Conservation (phyloP, 176 grass and related monocot species). For the Saccharum spontaneum region DNA sequence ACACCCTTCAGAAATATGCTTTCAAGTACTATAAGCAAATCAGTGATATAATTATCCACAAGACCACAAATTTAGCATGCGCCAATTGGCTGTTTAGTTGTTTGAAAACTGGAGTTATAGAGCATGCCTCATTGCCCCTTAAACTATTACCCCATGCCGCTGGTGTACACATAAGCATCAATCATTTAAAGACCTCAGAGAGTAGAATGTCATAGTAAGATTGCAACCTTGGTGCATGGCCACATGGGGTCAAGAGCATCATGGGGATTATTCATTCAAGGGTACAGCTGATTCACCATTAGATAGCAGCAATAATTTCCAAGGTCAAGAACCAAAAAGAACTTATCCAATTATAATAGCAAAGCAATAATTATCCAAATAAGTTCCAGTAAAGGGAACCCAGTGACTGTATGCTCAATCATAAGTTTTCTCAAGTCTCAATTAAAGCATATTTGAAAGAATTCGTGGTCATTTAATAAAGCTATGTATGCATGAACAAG, state of each 20-base stretch:
- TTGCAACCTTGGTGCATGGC: not conserved
- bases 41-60: not conserved
- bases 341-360: not conserved
- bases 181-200: not conserved
- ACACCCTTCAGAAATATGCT: conserved; percentile 15
- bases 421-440: conserved; percentile 3
- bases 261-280: not conserved
- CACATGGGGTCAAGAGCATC: not conserved
- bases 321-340: not conserved
- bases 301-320: not conserved
- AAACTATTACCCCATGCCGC: conserved; percentile 4
- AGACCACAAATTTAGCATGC: not conserved
- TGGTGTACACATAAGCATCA: conserved; percentile 24
- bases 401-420: not conserved
- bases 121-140: not conserved
- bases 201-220: conserved; percentile 2
- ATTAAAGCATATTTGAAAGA: conserved; percentile 19
- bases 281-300: not conserved
- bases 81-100: conserved; percentile 12
- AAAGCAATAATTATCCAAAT: not conserved
- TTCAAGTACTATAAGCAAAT: not conserved
- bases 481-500: conserved; percentile 5
- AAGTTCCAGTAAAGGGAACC: conserved; percentile 1
- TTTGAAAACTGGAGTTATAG: not conserved
- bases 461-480: not conserved